Evolutionary conservation across 495 filamentous ascomycete species (phyloP), one percentile per base, ranked within the genome.

Genomic region (Hypoxylon perforatum): DNA sequence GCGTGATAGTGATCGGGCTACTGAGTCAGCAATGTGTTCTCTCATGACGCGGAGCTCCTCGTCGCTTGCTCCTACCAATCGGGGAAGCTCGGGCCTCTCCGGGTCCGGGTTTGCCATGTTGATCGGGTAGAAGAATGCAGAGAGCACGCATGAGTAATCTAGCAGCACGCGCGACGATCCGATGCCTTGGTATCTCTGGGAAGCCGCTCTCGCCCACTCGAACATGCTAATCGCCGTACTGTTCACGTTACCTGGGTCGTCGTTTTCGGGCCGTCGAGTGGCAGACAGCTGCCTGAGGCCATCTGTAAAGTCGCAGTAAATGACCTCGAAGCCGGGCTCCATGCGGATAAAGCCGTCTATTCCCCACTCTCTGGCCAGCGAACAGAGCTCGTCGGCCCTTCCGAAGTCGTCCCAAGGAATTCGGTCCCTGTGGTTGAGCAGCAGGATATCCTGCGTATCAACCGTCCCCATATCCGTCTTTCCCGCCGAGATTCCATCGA

Each of bases 241-340:
- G 8, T 61, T 14, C 15, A 49, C 36, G 15, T 28, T 35, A 4
- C 61, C 61, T 2, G 56, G 53, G 8, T 56, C 35, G 4, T 57
- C 48, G 12, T 17, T 10, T 11, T 7, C 25, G 33, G 65, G 57
- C 10, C 48, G 46, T 23, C 39, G 54, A 46, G 45, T 47, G 10
- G 65, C 55, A 1, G 57, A 57, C 10, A 73, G 28, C 8, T 74
- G 63, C 48, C 61, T 60, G 14, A 77, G 58, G 3, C 72, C 71
- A 21, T 73, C 42, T 6, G 63, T 59, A 55, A 90, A 90, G 30
- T 85, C 72, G 71, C 89, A 91, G n/a, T 89, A 75, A 45, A 91
- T 88, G 39, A 91, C 76, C 73, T 91, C 89, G 53, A 90, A 91
- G 0, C 89, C 89, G 23, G 83, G 84, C 61, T 91, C 89, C 85